Evolutionary conservation across 2,329 filamentous ascomycete genomes (phyloP), one percentile per base, ranked within the genome.

Genomic region (Nemania serpens): DNA sequence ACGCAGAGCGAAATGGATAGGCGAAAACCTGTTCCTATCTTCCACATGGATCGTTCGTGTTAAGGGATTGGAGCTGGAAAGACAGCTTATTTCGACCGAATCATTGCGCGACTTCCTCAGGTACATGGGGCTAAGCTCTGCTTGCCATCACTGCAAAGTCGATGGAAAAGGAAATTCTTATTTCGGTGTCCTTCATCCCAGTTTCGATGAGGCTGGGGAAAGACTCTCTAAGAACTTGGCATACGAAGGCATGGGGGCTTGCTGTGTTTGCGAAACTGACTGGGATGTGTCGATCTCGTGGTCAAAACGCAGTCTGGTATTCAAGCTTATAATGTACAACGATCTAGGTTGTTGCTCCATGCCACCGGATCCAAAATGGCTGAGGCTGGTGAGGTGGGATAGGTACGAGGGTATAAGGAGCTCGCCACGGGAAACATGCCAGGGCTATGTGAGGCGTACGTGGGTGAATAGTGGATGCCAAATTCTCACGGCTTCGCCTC

Each of bases 281-380:
- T 58, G 47, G 47, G 55, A 51, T 52, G n/a, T 51, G n/a, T 58
- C 55, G 47, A 58, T 58, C 41, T 58, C 55, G 41, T 52, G 39
- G 55, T 46, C 4, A 47, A 15, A 52, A 52, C 39, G n/a, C 36
- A 52, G 55, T 39, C 48, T 52, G 17, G 47, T 58, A 47, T 58
- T 58, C 42, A 52, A 58, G 48, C 17, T 41, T 42, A 33, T 49
- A 42, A 52, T 7, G 47, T 52, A 58, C 42, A 29, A 58, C 33
- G 55, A 58, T 58, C 48, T 52, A 52, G 33, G 46, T 55, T 50
- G 46, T 59, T 59, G 57, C n/a, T 59, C 57, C 15, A 55, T 59
- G 33, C 57, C 50, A 46, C 51, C 51, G 51, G 57, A 50, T 55
- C 57, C 50, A 51, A 59, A 49, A 59, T 59, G 57, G 57, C 25